Conservation (phyloP, 2,329 filamentous ascomycete genomes). For the Colletotrichum endophyticum region DNA sequence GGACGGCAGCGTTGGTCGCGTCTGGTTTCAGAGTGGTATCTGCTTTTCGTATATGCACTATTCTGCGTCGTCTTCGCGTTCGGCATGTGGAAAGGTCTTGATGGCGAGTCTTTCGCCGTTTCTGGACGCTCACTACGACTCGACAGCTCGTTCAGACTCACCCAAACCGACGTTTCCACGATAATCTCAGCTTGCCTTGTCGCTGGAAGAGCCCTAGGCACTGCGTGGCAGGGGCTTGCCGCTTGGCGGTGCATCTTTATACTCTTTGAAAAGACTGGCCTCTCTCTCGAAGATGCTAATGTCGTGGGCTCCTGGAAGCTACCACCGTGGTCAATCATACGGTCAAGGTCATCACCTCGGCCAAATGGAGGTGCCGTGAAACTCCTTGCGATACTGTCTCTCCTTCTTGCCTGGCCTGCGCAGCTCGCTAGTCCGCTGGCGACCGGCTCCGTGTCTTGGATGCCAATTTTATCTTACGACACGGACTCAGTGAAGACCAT, state of each 20-base stretch:
- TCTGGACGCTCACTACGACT: neutral
- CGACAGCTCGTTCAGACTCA: neutral
- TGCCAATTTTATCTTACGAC: neutral
- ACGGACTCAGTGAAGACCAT: accelerated
- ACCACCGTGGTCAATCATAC: neutral
- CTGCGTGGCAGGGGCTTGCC: neutral
- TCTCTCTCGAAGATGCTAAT: neutral
- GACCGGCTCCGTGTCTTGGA: neutral
- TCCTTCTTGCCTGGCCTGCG: neutral
- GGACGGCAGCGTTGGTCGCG: accelerated
- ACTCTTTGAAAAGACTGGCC: neutral
- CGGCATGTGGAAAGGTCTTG: neutral
- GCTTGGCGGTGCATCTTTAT: neutral
- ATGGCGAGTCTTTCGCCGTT: neutral
- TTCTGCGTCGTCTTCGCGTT: neutral
- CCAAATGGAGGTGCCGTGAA: accelerated
- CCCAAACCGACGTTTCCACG: neutral
- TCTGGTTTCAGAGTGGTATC: neutral
- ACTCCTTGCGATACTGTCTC: neutral
- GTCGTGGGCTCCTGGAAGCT: neutral
- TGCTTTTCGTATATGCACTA: neutral
- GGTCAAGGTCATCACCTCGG: accelerated
- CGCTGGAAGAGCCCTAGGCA: neutral
- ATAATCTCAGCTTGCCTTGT: neutral
- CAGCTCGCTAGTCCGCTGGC: neutral